Evolutionary conservation across 257 asterid genomes (phyloP), one percentile per base, ranked within the genome.

Genomic region (Perilla frutescens): DNA sequence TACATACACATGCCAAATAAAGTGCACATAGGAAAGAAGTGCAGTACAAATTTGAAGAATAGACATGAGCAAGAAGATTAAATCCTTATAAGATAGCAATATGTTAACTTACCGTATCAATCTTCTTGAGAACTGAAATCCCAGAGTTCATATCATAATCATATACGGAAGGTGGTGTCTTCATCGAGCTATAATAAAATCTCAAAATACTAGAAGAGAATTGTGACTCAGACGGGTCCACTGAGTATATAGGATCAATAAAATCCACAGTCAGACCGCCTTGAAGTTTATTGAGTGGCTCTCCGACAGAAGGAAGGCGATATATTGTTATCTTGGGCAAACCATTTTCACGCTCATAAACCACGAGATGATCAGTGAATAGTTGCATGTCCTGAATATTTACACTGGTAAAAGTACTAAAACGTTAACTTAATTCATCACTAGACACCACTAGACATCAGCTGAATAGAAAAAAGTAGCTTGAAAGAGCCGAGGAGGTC

Each of bases 71-170:
- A 66, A 66, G 72, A 20, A 45, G 36, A 45, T 65, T 66, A 54
- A 58, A 60, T 62, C 32, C 59, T 43, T 37, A 72, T 65, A 13
- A 26, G 53, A 44, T 62, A 49, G 67, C 45, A 26, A 75, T 40
- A 39, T 26, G 65, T 44, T 48, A 74, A 81, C 96, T 78, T 70
- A 94, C 99, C 82, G 64, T 79, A 70, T 90, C 96, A 75, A 76
- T 87, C 91, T 94, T 91, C 86, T 94, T 94, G 78, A 86, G 85
- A 82, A 87, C 97, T 39, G 96, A 94, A 82, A 86, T 73, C 73
- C 91, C 96, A 4, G 91, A 80, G 75, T 88, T 76, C 99, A 94
- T 90, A 70, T 91, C 99, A 84, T 89, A 94, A 69, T 91, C 96
- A 72, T 91, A 90, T 55, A 94, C 95, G 43, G 99, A 94, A 72